These are phyloP conservation scores for Vitis cinerea DNA, from an alignment of 164 flowering plant genomes.

Conservation along the genomic window DNA sequence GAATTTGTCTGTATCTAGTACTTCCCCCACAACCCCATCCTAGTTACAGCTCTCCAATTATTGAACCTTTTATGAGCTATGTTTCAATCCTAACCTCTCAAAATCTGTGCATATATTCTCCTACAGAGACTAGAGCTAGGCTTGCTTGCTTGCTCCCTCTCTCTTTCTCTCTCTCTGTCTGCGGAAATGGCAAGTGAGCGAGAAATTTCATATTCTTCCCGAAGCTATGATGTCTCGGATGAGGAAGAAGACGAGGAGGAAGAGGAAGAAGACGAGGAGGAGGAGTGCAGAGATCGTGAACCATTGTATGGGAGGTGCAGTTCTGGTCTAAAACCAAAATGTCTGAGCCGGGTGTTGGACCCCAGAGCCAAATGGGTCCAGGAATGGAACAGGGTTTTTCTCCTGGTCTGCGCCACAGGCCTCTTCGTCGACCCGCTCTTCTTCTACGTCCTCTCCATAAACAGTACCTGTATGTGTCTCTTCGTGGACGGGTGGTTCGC, in stretches of 20 bases:
- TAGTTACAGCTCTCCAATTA: slow-evolving; percentile 14
- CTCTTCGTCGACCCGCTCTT: slow-evolving; percentile 89
- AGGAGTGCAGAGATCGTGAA: no score
- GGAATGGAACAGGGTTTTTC: slow-evolving; percentile 83
- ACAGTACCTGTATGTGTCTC: slow-evolving; percentile 76
- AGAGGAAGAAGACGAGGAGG: slow-evolving; percentile 8
- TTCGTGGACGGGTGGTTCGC: slow-evolving; percentile 96
- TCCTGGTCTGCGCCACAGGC: slow-evolving; percentile 72
- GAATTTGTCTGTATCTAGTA: neutral
- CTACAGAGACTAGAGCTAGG: neutral
- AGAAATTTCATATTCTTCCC: slow-evolving; percentile 17
- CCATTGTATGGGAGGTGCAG: neutral
- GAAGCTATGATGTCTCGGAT: neutral
- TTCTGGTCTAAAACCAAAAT: slow-evolving; percentile 15
- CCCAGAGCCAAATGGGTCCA: slow-evolving; percentile 73
- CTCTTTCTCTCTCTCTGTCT: slow-evolving; percentile 16
- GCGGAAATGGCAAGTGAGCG: slow-evolving; percentile 19
- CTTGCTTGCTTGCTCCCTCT: neutral
- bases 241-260: slow-evolving; percentile 14
- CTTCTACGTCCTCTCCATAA: slow-evolving; percentile 84
- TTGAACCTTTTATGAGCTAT: slow-evolving; percentile 1
- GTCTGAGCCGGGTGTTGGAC: slow-evolving; percentile 36
- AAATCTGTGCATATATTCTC: slow-evolving; percentile 5
- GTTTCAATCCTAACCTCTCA: neutral
- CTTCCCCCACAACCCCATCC: neutral